A percentile compares a stretch with the other conserved stretches of the same genome.
These are phyloP conservation scores for Xylariaceae sp. DNA, from an alignment of 2,329 filamentous ascomycete species.

Conservation along the genomic window DNA sequence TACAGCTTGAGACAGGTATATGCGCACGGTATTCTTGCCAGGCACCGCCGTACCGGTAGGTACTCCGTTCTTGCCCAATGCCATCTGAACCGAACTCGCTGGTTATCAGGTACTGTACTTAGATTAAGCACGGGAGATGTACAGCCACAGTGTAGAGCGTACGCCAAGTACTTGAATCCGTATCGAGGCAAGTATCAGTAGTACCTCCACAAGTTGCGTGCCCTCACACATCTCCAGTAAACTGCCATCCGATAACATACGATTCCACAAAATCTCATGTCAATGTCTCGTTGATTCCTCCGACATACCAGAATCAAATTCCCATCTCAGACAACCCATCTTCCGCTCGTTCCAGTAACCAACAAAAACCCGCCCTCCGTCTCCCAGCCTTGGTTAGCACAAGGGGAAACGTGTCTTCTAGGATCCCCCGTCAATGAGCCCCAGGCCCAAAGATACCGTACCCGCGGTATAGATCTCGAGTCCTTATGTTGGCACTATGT, in stretches of 20 bases:
- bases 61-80: no score
- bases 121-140: no score
- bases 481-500: conserved; percentile 25
- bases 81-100: no score
- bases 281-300: conserved; percentile 11
- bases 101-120: no score
- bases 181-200: no score
- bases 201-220: not conserved
- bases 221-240: not conserved
- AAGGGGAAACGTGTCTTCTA: conserved; percentile 14
- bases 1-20: no score
- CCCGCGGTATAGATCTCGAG: not conserved
- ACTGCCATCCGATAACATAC: not conserved
- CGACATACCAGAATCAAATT: conserved; percentile 10
- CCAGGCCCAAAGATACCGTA: not conserved
- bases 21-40: no score
- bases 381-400: conserved; percentile 2
- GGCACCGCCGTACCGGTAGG: no score
- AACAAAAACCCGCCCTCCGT: not conserved
- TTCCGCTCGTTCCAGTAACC: conserved; percentile 9
- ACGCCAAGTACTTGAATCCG: no score
- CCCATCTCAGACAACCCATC: conserved; percentile 4
- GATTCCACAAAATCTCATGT: conserved; percentile 1
- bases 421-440: not conserved
- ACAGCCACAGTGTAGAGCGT: no score